phyloP scores from a whole-genome alignment of 805 yeast species.

The Wickerhamiella nectarea region DNA sequence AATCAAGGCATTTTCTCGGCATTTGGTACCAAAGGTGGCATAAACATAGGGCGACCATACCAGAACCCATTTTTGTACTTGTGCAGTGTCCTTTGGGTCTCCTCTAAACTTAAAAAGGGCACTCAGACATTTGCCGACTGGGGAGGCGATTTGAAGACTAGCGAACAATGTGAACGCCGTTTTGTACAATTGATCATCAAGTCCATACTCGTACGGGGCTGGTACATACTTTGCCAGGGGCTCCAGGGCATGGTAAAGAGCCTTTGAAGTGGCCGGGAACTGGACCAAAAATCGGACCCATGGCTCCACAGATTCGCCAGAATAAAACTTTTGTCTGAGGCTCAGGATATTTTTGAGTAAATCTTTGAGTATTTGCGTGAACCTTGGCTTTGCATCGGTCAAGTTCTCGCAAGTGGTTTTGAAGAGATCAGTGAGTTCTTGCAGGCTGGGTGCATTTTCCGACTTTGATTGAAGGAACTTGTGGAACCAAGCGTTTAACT shows the following conservation, averaged over 20 bases:
- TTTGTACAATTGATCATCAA: constrained; percentile 1
- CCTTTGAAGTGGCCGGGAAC: constrained; percentile 11
- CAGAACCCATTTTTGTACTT: constrained; percentile 5
- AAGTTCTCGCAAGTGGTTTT: constrained; percentile 10
- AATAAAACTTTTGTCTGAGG: background rate
- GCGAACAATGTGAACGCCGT: constrained; percentile 6
- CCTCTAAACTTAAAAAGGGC: constrained; percentile 6
- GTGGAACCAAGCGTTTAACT: constrained; percentile 1
- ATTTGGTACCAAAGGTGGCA: background rate
- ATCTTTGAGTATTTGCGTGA: constrained; percentile 8
- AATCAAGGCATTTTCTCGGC: constrained; percentile 11
- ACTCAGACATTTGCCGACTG: constrained; percentile 11
- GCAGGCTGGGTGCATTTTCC: background rate
- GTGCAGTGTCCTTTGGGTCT: background rate
- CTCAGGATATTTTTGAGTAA: constrained; percentile 5
- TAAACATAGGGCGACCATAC: constrained; percentile 9
- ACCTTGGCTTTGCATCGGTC: constrained; percentile 11
- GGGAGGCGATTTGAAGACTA: constrained; percentile 11
- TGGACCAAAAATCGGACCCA: constrained; percentile 10
- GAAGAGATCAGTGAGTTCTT: background rate
- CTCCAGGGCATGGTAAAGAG: constrained; percentile 10
- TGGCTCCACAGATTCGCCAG: constrained; percentile 3
- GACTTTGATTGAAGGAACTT: constrained; percentile 5
- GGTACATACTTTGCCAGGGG: constrained; percentile 10
- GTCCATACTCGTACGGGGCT: constrained; percentile 9